Evolutionary conservation across 768 basidiomycete species (phyloP).

Genomic region (Leucocoprinus birnbaumii): DNA sequence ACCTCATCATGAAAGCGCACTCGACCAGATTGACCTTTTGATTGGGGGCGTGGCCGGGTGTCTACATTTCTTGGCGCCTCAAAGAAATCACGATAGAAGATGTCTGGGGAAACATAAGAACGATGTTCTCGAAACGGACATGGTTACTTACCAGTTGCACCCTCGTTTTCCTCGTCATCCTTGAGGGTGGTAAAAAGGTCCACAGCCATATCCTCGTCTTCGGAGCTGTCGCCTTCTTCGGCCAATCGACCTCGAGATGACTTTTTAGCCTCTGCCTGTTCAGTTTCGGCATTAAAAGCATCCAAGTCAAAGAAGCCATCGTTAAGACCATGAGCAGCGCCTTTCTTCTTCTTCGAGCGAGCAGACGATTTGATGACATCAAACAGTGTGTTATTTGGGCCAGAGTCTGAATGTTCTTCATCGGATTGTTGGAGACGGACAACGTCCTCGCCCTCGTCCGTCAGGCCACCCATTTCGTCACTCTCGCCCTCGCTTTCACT

Average conservation of each 20-base stretch:
- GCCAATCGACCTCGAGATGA: slow-evolving; percentile 61
- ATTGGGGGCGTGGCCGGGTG: slow-evolving; percentile 16
- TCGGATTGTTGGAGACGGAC: slow-evolving; percentile 37
- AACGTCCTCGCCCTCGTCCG: slow-evolving; percentile 11
- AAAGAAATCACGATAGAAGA: slow-evolving; percentile 80
- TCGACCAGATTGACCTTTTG: slow-evolving; percentile 25
- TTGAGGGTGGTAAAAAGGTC: slow-evolving; percentile 70
- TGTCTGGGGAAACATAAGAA: slow-evolving; percentile 35
- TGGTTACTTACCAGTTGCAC: slow-evolving; percentile 33
- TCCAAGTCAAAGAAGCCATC: slow-evolving; percentile 90
- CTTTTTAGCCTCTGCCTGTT: slow-evolving; percentile 66
- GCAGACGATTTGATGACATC: slow-evolving; percentile 19
- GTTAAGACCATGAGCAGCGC: slow-evolving; percentile 50
- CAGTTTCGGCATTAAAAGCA: slow-evolving; percentile 84
- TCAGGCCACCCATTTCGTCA: slow-evolving; percentile 16
- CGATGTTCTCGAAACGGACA: background rate
- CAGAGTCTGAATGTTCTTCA: slow-evolving; percentile 22
- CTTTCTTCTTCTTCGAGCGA: slow-evolving; percentile 24
- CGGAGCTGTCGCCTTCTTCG: slow-evolving; percentile 33
- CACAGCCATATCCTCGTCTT: slow-evolving; percentile 50
- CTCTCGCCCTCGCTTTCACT: slow-evolving; percentile 12
- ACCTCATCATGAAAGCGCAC: slow-evolving; percentile 85
- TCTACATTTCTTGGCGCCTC: slow-evolving; percentile 45
- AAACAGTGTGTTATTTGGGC: slow-evolving; percentile 26
- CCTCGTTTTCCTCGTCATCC: slow-evolving; percentile 37